Evolutionary conservation across 805 yeast species (phyloP).

Genomic region (Lachancea quebecensis): DNA sequence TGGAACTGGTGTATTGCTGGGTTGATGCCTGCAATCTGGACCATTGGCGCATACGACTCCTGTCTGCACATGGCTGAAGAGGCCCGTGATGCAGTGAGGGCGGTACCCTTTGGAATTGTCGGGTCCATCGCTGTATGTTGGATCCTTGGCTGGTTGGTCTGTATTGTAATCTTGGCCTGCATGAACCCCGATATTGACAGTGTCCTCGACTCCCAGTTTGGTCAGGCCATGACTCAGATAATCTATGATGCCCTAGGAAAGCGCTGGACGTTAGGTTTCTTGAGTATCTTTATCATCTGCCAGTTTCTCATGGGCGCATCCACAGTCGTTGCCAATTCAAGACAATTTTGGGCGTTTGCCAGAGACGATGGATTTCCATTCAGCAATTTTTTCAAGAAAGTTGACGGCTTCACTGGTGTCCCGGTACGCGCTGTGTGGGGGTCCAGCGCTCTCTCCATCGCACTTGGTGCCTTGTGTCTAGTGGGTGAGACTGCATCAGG

Average conservation of each 20-base stretch:
- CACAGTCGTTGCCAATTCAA: conserved; percentile 32
- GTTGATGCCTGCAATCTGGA: conserved; percentile 68
- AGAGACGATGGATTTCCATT: conserved; percentile 70
- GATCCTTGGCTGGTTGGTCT: conserved; percentile 49
- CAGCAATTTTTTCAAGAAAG: conserved; percentile 45
- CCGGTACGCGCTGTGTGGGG: conserved; percentile 56
- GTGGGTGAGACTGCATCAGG: conserved; percentile 38
- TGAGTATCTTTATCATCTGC: conserved; percentile 50
- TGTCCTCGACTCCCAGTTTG: conserved; percentile 41
- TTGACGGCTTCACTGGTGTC: conserved; percentile 45
- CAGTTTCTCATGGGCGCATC: conserved; percentile 50
- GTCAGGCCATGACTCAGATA: conserved; percentile 61
- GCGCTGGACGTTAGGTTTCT: conserved; percentile 57
- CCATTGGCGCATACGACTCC: conserved; percentile 67
- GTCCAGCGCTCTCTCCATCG: conserved; percentile 31
- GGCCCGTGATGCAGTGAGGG: conserved; percentile 52
- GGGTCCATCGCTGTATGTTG: conserved; percentile 53
- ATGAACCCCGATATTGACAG: conserved; percentile 40
- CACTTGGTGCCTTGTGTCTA: conserved; percentile 34
- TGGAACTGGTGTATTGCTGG: conserved; percentile 46
- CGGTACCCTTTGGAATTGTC: conserved; percentile 60
- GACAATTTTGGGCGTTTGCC: conserved; percentile 70
- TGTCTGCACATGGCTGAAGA: conserved; percentile 72
- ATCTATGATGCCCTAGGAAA: conserved; percentile 56
- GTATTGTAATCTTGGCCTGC: conserved; percentile 49